Evolutionary conservation across 495 filamentous ascomycete genomes (phyloP), one percentile per base, ranked within the genome.

Genomic region (Hapsidospora chrysogenum): DNA sequence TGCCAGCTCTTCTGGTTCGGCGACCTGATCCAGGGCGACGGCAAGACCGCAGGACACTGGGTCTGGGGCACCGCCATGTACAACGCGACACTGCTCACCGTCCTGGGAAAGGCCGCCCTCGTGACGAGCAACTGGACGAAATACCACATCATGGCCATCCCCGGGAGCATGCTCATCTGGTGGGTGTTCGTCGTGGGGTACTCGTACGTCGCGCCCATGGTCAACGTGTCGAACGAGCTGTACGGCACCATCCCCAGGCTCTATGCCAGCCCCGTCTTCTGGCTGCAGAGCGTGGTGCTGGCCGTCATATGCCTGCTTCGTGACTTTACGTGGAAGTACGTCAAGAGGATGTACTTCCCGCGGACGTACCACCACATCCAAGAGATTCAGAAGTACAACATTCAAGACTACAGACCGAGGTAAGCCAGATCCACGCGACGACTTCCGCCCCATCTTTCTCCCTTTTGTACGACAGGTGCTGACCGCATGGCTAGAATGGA

Each of bases 331-430:
- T 73, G 54, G 75, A 80, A 80, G 51, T 86, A 83, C 48, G 76
- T 74, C 41, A 95, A 92, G 63, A 76, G 92, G 26, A 92, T 99
- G 81, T 95, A 95, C 61, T 76, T 73, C 39, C 92, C 92, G 26
- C 81, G 95, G 60, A 72, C 82, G 21, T 99, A 99, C 49, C 92
- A 99, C 47, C 92, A 99, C 54, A 84, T 99, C 29, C 92, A 99
- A 60, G 92, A 99, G 59, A 99, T 99, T 43, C 92, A 99, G 56
- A 99, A 99, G 57, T 99, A 93, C 61, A 99, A 99, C 48, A 92
- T 99, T 36, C 92, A 96, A 57, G 92, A 99, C 61, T 99, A 99
- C 54, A 70, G 92, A 41, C 89, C 89, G 28, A 66, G 87, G 70
- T 80, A 70, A 28, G 26, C 14, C 17, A 16, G 17, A 11, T 13